Conservation (phyloP, 192 early-diverging fungal genomes). For the Backusella circina region DNA sequence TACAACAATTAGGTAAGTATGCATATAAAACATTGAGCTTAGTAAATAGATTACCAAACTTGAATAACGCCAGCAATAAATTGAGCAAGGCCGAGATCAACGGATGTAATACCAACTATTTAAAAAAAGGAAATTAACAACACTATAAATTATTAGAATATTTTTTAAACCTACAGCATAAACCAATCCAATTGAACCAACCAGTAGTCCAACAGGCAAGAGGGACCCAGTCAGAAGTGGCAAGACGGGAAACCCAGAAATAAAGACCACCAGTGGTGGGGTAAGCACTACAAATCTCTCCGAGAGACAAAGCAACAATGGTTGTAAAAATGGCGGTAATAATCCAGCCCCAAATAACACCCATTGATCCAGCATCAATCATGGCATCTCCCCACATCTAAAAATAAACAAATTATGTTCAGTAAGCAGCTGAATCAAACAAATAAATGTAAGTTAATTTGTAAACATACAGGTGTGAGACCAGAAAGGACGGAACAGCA, state of each 20-base stretch:
- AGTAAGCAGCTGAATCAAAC: neutral
- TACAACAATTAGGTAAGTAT: neutral
- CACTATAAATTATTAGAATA: neutral
- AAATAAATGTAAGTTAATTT: neutral
- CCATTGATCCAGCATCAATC: conserved; percentile 44
- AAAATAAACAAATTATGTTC: neutral
- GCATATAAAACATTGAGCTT: neutral
- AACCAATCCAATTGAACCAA: conserved; percentile 49
- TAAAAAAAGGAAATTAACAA: neutral
- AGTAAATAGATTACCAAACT: conserved; percentile 15
- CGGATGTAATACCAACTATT: conserved; percentile 35
- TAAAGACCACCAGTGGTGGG: conserved; percentile 50
- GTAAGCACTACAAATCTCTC: conserved; percentile 52
- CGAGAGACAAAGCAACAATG: conserved; percentile 42
- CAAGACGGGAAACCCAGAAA: conserved; percentile 49
- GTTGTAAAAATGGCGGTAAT: conserved; percentile 42
- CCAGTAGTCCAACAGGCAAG: conserved; percentile 51
- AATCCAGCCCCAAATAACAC: conserved; percentile 54
- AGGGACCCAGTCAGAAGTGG: conserved; percentile 44
- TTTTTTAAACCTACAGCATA: conserved; percentile 28
- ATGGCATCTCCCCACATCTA: conserved; percentile 42
- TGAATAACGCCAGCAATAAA: conserved; percentile 42
- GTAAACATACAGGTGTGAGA: conserved; percentile 33
- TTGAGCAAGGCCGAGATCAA: conserved; percentile 47
- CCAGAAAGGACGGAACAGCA: conserved; percentile 51